Evolutionary conservation across 2,329 filamentous ascomycete genomes (phyloP).

Genomic region (Alternaria sp.): DNA sequence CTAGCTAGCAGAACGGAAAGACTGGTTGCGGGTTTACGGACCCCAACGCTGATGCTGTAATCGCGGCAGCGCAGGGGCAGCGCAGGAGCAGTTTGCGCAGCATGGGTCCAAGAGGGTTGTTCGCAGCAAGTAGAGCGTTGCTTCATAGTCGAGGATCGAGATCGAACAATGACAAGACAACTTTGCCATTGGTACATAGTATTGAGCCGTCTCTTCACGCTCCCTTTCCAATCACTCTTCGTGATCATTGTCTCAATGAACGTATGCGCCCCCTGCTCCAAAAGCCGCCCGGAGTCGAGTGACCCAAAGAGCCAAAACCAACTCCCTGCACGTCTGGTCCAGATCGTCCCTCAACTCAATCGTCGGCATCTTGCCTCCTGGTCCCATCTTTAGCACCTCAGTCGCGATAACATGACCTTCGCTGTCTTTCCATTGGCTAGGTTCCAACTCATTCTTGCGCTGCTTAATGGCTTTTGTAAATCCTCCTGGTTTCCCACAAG

Average conservation of each 20-base stretch:
- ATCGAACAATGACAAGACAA: neutral
- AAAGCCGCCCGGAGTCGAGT: constrained; percentile 38
- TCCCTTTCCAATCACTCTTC: neutral
- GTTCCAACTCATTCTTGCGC: constrained; percentile 29
- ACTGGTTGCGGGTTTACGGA: constrained; percentile 43
- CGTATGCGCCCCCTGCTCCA: constrained; percentile 24
- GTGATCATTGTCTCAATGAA: constrained; percentile 1
- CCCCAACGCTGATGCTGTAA: constrained; percentile 39
- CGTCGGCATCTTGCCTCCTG: constrained; percentile 32
- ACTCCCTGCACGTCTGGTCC: constrained; percentile 37
- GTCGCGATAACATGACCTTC: constrained; percentile 34
- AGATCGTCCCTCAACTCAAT: constrained; percentile 32
- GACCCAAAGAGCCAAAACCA: constrained; percentile 37
- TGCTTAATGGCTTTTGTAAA: constrained; percentile 23
- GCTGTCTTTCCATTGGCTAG: constrained; percentile 34
- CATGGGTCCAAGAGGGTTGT: constrained; percentile 45
- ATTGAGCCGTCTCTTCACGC: neutral
- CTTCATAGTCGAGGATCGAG: neutral
- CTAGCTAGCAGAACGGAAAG: constrained; percentile 43
- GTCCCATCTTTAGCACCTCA: constrained; percentile 26
- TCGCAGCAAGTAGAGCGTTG: constrained; percentile 15
- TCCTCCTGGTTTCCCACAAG: constrained; percentile 32
- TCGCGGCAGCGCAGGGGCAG: constrained; percentile 44
- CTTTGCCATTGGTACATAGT: neutral
- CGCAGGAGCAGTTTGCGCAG: constrained; percentile 38